Conservation (phyloP, 495 filamentous ascomycete genomes). For the Viridothelium virens region DNA sequence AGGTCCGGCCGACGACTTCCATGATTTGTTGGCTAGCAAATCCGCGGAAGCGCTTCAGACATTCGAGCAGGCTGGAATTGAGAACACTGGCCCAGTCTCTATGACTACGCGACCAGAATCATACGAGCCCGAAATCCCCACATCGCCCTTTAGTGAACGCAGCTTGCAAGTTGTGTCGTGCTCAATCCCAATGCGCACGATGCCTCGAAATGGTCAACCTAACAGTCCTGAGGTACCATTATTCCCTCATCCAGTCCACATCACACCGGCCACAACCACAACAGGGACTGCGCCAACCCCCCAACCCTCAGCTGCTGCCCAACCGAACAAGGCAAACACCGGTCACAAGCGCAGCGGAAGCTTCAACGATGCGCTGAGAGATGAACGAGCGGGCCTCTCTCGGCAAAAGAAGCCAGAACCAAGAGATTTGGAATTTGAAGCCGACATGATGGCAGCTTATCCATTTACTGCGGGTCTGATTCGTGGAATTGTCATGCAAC, state of each 20-base stretch:
- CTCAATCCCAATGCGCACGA: conserved; percentile 55
- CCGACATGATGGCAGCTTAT: conserved; percentile 51
- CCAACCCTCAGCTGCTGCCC: conserved; percentile 18
- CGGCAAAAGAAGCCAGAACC: conserved; percentile 1
- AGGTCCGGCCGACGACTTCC: conserved; percentile 4
- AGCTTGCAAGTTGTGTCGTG: conserved; percentile 69
- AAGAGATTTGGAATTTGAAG: conserved; percentile 14
- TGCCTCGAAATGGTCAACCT: conserved; percentile 22
- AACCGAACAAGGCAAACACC: conserved; percentile 33
- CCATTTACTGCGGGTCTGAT: conserved; percentile 77
- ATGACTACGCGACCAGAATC: neutral
- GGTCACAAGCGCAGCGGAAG: conserved; percentile 65
- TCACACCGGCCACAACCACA: neutral
- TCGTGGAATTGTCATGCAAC: conserved; percentile 51
- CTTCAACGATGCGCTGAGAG: conserved; percentile 81
- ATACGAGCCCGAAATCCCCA: conserved; percentile 16
- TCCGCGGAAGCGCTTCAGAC: conserved; percentile 5
- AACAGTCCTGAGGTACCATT: conserved; percentile 24
- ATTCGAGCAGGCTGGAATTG: neutral
- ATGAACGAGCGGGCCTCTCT: conserved; percentile 54
- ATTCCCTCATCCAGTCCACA: conserved; percentile 23
- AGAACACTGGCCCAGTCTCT: neutral
- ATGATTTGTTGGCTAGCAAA: conserved; percentile 6
- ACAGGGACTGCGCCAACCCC: conserved; percentile 20
- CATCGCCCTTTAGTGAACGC: conserved; percentile 44